These are phyloP conservation scores for Candida loeiensis DNA, from an alignment of 805 yeast species.

Conservation along the genomic window DNA sequence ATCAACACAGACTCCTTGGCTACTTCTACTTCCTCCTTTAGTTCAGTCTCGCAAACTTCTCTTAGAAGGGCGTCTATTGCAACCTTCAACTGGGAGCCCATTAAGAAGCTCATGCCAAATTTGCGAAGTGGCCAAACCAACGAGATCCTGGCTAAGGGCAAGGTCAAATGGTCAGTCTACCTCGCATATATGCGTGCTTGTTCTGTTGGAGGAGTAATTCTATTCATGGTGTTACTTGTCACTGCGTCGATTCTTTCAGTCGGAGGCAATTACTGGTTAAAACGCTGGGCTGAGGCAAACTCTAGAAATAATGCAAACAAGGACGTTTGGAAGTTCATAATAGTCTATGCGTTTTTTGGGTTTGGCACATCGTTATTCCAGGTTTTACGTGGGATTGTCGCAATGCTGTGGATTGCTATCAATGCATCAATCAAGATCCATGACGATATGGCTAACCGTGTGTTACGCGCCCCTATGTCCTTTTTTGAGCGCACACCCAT, in stretches of 20 bases:
- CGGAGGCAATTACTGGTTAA: constrained; percentile 21
- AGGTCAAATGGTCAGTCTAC: constrained; percentile 24
- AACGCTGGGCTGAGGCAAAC: constrained; percentile 25
- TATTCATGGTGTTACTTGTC: constrained; percentile 33
- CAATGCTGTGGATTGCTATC: constrained; percentile 21
- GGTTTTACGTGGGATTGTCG: constrained; percentile 18
- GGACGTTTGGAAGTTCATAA: constrained; percentile 17
- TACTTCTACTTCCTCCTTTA: too few species aligned
- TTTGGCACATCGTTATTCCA: constrained; percentile 14
- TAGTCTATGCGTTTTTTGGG: constrained; percentile 17
- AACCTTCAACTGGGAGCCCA: constrained; percentile 46
- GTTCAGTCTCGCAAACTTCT: too few species aligned
- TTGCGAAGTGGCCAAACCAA: constrained; percentile 38
- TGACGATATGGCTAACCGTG: constrained; percentile 23
- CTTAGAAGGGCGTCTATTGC: constrained; percentile 45
- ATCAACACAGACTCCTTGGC: too few species aligned
- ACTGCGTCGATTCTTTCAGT: constrained; percentile 13
- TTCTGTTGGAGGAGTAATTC: constrained; percentile 45
- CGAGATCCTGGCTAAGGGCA: constrained; percentile 17
- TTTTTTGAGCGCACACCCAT: constrained; percentile 30
- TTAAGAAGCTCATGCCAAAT: constrained; percentile 27
- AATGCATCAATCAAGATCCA: constrained; percentile 23
- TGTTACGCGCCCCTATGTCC: constrained; percentile 27
- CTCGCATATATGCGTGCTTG: constrained; percentile 22
- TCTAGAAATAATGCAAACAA: constrained; percentile 16